phyloP scores from a whole-genome alignment of 1,139 yeast genomes.

The Debaryomyces sp. region DNA sequence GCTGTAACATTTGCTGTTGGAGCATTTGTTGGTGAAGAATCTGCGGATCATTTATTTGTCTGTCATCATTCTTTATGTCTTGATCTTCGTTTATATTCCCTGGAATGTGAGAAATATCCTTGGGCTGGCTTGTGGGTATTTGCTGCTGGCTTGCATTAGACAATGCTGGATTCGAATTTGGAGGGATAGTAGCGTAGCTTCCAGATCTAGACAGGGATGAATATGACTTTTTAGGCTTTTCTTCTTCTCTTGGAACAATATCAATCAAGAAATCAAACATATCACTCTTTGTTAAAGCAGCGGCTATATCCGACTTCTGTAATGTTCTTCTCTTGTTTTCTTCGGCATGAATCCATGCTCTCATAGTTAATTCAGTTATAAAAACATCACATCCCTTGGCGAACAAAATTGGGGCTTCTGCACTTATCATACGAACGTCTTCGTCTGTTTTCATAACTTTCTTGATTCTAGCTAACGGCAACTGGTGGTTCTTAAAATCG shows the following conservation, averaged over 20 bases:
- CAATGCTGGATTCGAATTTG: conserved; percentile 2
- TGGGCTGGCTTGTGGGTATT: conserved; percentile 6
- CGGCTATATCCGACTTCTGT: conserved; percentile 93
- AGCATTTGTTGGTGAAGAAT: conserved; percentile 18
- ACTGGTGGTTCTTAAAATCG: conserved; percentile 90
- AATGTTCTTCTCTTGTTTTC: conserved; percentile 91
- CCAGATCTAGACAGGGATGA: conserved; percentile 20
- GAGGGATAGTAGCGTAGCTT: conserved; percentile 12
- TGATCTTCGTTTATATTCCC: conserved; percentile 8
- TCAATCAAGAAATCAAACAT: conserved; percentile 97
- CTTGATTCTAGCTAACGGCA: conserved; percentile 92
- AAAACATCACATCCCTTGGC: conserved; percentile 98
- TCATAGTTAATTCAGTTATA: conserved; percentile 94
- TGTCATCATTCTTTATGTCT: conserved; percentile 6
- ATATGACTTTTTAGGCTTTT: conserved; percentile 49
- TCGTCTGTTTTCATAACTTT: conserved; percentile 98
- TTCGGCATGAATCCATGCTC: conserved; percentile 99
- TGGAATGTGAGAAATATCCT: neutral
- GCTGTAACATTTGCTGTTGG: conserved; percentile 19
- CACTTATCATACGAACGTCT: conserved; percentile 95
- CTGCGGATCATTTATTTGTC: conserved; percentile 3
- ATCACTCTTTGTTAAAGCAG: conserved; percentile 91
- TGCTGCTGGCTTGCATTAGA: conserved; percentile 9
- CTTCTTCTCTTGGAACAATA: conserved; percentile 87
- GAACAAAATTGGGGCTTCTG: conserved; percentile 95